Evolutionary conservation across 257 asterid genomes (phyloP).

Genomic region (Rubia yunnanensis): DNA sequence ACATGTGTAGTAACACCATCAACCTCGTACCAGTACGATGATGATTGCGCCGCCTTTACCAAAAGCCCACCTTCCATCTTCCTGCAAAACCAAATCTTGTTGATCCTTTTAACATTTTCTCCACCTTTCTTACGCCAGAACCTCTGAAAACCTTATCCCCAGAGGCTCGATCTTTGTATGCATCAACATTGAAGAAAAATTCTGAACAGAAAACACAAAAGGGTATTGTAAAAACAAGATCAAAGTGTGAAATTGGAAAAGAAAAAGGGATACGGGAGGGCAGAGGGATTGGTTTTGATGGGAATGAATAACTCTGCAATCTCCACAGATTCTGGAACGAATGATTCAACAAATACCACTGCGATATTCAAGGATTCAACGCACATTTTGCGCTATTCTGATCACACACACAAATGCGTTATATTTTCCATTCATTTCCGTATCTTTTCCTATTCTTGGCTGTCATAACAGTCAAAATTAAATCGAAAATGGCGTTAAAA

Average conservation of each 20-base stretch:
- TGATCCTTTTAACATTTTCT: background rate
- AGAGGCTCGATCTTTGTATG: background rate
- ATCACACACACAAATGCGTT: background rate
- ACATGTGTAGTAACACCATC: conserved; percentile 6
- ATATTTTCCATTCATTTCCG: background rate
- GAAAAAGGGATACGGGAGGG: background rate
- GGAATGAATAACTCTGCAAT: background rate
- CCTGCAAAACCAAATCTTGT: background rate
- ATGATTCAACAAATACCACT: background rate
- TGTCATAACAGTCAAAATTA: no score
- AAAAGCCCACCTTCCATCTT: conserved; percentile 5
- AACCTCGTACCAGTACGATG: background rate
- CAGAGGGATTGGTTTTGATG: conserved; percentile 2
- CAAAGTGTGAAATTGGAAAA: background rate
- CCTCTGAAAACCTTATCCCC: background rate
- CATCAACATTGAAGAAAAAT: background rate
- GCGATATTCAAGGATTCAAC: conserved; percentile 20
- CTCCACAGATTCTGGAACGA: background rate
- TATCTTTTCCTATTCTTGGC: background rate
- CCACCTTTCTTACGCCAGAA: background rate
- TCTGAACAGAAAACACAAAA: background rate
- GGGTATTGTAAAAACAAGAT: background rate
- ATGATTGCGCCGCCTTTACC: conserved; percentile 4
- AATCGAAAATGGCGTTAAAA: background rate
- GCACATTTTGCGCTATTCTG: conserved; percentile 17